A percentile compares a stretch with the other conserved stretches of the same genome.
Evolutionary conservation across 306 rosid species (phyloP).

Genomic region (Sphenostylis stenocarpa): DNA sequence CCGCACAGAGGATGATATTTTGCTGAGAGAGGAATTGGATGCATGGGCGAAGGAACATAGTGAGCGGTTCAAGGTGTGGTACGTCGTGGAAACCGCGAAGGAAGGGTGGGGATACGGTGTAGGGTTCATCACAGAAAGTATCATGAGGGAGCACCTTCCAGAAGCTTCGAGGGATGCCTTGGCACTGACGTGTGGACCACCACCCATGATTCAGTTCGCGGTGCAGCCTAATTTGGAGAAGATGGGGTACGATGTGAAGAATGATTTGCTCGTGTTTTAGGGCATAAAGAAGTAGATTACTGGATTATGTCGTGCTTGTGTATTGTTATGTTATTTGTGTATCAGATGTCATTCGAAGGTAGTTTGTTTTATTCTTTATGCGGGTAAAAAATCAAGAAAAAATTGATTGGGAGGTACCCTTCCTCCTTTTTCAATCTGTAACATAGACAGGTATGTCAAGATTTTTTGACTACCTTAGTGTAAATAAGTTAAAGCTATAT

Average conservation of each 20-base stretch:
- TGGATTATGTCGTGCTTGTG: background rate
- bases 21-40: constrained; percentile 70
- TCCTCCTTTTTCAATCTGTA: background rate
- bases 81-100: constrained; percentile 55
- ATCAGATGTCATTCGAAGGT: background rate
- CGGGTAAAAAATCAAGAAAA: background rate
- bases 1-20: constrained; percentile 75
- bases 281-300: background rate
- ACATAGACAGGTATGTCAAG: constrained; percentile 6
- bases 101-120: constrained; percentile 80
- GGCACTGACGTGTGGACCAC: constrained; percentile 86
- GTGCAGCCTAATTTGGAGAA: constrained; percentile 80
- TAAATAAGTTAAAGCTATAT: background rate
- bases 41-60: constrained; percentile 50
- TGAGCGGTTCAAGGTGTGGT: constrained; percentile 71
- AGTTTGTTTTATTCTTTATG: background rate
- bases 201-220: constrained; percentile 81
- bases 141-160: constrained; percentile 69
- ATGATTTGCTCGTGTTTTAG: constrained; percentile 62
- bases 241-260: constrained; percentile 68
- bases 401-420: background rate
- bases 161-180: constrained; percentile 46
- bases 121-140: constrained; percentile 63
- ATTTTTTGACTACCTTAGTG: constrained; percentile 15
- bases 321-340: background rate